phyloP scores from a whole-genome alignment of 306 rosid species.

The Inga laurina region DNA sequence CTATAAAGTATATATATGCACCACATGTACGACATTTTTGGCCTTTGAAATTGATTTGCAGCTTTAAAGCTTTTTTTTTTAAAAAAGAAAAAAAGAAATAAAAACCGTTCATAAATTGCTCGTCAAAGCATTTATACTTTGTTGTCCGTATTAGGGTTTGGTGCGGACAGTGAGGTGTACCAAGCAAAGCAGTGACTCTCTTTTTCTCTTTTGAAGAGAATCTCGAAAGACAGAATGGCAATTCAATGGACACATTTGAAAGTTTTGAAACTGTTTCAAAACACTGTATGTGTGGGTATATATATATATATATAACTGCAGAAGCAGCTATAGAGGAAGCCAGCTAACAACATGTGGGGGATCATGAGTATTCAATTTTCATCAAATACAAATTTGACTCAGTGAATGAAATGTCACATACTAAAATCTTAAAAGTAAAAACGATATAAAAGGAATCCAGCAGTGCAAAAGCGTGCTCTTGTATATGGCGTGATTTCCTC shows the following conservation, averaged over 20 bases:
- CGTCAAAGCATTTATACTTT: neutral
- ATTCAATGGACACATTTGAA: neutral
- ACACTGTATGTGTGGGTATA: neutral
- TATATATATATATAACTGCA: neutral
- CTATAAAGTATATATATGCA: neutral
- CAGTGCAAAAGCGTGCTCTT: neutral
- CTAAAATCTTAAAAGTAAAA: neutral
- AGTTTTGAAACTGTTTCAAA: neutral
- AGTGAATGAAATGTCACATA: neutral
- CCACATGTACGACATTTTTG: neutral
- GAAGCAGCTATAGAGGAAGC: conserved; percentile 1
- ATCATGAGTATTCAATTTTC: neutral
- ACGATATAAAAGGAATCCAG: neutral
- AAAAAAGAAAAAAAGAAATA: neutral
- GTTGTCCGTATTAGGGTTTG: neutral
- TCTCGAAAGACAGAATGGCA: neutral
- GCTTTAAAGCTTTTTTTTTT: neutral
- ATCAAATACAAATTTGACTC: neutral
- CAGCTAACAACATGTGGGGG: neutral
- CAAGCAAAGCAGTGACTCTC: neutral
- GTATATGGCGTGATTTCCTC: neutral
- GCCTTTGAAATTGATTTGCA: neutral
- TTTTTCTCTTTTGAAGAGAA: conserved; percentile 5
- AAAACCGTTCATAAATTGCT: neutral
- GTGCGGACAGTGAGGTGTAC: neutral